Evolutionary conservation across 352 stramenopile genomes (phyloP).

Genomic region (Globisporangium paddicum): DNA sequence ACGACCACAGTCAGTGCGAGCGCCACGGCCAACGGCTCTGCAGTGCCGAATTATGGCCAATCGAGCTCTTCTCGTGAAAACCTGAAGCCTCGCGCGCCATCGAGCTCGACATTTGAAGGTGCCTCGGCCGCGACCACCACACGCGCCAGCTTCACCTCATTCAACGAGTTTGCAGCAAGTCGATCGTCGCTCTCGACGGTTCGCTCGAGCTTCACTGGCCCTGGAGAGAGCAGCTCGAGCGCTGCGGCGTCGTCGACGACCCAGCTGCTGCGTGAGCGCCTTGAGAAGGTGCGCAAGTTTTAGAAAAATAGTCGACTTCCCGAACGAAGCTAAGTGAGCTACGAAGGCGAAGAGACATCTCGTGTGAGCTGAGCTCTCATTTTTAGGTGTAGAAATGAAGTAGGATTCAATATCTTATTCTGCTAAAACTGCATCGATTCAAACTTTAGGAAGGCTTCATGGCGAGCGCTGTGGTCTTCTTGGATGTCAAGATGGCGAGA

Average conservation of each 20-base stretch:
- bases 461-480: no score
- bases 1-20: neutral
- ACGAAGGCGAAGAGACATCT: neutral
- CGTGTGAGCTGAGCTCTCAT: neutral
- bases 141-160: constrained; percentile 46
- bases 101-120: constrained; percentile 4
- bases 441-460: no score
- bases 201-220: constrained; percentile 9
- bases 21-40: neutral
- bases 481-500: no score
- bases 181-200: constrained; percentile 11
- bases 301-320: neutral
- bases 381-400: neutral
- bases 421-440: no score
- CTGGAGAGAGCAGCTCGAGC: neutral
- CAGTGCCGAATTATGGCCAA: constrained; percentile 6
- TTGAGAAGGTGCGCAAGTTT: constrained; percentile 20
- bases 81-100: constrained; percentile 9
- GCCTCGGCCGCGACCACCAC: constrained; percentile 12
- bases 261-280: constrained; percentile 18
- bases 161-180: constrained; percentile 32
- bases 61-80: constrained; percentile 23
- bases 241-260: constrained; percentile 14
- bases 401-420: no score
- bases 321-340: neutral